phyloP scores from a whole-genome alignment of 228 moss, liverwort and hornwort genomes.

The Sphagnum fallax region DNA sequence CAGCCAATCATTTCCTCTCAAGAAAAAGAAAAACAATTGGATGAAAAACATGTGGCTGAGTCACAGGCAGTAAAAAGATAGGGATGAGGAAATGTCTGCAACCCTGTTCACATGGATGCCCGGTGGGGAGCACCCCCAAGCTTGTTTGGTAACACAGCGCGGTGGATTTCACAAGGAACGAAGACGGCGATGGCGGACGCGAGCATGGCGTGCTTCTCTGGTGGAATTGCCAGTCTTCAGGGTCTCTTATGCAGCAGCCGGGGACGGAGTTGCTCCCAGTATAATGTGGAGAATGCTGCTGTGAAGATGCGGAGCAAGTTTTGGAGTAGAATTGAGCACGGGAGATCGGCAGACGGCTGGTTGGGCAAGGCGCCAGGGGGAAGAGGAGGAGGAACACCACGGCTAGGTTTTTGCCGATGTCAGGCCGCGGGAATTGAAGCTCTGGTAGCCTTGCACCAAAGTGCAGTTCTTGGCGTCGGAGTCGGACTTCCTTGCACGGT shows the following conservation, averaged over 20 bases:
- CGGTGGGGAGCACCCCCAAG: too few species aligned
- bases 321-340: slow-evolving; percentile 14
- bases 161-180: background rate
- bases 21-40: too few species aligned
- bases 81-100: too few species aligned
- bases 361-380: background rate
- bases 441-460: slow-evolving; percentile 48
- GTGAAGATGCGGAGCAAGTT: slow-evolving; percentile 21
- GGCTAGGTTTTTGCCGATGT: slow-evolving; percentile 21
- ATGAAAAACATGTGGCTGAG: too few species aligned
- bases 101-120: too few species aligned
- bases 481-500: slow-evolving; percentile 98
- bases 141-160: too few species aligned
- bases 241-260: background rate
- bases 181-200: slow-evolving; percentile 4
- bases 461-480: slow-evolving; percentile 81
- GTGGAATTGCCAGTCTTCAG: slow-evolving; percentile 15
- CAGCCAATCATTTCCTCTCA: too few species aligned
- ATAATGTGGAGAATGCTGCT: background rate
- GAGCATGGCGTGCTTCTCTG: slow-evolving; percentile 57
- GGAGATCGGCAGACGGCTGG: background rate
- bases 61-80: too few species aligned
- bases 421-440: slow-evolving; percentile 49
- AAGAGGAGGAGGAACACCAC: slow-evolving; percentile 1
- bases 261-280: slow-evolving; percentile 8